A percentile compares a stretch with the other conserved stretches of the same genome.
Conservation (phyloP, 1,139 yeast species). For the Suhomyces maxii region DNA sequence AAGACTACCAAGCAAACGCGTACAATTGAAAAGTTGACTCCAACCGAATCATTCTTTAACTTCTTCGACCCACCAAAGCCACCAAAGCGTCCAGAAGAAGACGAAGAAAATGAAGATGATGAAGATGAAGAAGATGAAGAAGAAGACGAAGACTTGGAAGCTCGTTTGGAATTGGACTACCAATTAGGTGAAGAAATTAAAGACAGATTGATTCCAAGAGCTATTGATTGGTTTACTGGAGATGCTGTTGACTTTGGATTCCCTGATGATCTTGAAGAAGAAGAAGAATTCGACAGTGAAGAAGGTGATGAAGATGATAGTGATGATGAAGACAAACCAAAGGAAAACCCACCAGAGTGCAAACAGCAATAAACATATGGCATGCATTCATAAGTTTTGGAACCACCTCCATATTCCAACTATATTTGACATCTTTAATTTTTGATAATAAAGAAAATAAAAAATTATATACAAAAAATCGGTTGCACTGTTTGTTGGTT, state of each 20-base stretch:
- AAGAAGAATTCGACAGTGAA: constrained; percentile 39
- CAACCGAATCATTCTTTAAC: constrained; percentile 90
- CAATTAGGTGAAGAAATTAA: constrained; percentile 95
- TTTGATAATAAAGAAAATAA: background rate
- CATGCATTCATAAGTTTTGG: no score
- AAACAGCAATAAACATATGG: constrained; percentile 59
- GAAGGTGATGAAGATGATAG: constrained; percentile 54
- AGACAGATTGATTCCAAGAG: constrained; percentile 93
- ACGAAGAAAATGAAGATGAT: constrained; percentile 36
- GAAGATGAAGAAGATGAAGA: constrained; percentile 56
- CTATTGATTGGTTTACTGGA: constrained; percentile 98
- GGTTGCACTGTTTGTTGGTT: no score
- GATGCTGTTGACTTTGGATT: constrained; percentile 73
- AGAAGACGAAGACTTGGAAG: constrained; percentile 75
- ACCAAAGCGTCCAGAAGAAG: constrained; percentile 50
- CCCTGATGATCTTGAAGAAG: constrained; percentile 49
- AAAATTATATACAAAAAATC: background rate
- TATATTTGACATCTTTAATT: background rate
- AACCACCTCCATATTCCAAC: no score
- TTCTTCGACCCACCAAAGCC: constrained; percentile 93
- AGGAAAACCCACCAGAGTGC: constrained; percentile 82
- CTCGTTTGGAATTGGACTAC: constrained; percentile 86
- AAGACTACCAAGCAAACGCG: constrained; percentile 97
- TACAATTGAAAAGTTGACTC: constrained; percentile 91
- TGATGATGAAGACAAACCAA: constrained; percentile 32